A percentile compares a stretch with the other conserved stretches of the same genome.
Evolutionary conservation across 768 basidiomycete species (phyloP).

Genomic region (Tulasnella sp.): DNA sequence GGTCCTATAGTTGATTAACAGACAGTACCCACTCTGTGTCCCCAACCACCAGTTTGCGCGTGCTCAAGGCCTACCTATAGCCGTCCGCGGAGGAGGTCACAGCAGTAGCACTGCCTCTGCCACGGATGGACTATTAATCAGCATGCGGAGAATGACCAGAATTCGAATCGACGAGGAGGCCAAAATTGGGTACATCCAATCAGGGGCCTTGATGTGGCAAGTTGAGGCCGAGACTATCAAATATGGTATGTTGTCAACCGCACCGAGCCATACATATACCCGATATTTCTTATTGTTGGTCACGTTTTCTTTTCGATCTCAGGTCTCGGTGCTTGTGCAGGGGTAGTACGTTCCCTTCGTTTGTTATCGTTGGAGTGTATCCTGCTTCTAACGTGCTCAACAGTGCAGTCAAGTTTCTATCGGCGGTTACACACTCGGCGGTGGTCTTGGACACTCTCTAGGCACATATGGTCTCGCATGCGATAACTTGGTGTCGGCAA

Average conservation of each 20-base stretch:
- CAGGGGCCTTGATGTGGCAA: not conserved
- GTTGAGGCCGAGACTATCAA: conserved; percentile 5
- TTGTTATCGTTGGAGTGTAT: not conserved
- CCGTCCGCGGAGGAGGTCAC: not conserved
- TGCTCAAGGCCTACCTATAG: not conserved
- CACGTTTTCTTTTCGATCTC: not conserved
- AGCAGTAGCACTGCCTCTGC: not conserved
- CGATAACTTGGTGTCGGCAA: conserved; percentile 25
- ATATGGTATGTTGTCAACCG: not conserved
- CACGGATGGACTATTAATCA: not conserved
- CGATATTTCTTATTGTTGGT: not conserved
- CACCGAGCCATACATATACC: no score
- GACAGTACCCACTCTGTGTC: not conserved
- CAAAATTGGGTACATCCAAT: conserved; percentile 15
- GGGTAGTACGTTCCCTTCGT: not conserved
- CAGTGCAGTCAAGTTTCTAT: conserved; percentile 8
- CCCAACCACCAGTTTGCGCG: not conserved
- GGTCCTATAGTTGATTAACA: no score
- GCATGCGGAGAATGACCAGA: conserved; percentile 5
- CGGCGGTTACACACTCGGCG: conserved; percentile 19
- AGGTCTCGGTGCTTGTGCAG: not conserved
- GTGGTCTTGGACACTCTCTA: conserved; percentile 25
- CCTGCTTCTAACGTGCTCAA: not conserved
- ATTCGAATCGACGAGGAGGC: conserved; percentile 17
- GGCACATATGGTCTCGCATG: conserved; percentile 25